phyloP scores from a whole-genome alignment of 257 asterid genomes.

The Solanum piurae region DNA sequence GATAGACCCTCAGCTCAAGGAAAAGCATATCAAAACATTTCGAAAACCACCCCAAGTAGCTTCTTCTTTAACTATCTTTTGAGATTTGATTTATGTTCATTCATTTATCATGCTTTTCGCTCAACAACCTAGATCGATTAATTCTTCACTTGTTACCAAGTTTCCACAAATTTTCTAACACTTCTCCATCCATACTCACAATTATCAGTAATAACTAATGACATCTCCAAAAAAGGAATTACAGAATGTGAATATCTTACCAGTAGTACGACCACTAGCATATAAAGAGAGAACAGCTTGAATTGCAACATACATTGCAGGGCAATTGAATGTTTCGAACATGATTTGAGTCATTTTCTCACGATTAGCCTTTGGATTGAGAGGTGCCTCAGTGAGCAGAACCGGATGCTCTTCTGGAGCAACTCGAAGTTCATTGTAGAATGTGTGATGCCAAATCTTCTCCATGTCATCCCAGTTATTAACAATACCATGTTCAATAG shows the following conservation, averaged over 20 bases:
- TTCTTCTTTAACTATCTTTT: neutral
- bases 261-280: slow-evolving; percentile 3
- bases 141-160: neutral
- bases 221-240: neutral
- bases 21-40: neutral
- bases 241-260: neutral
- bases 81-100: neutral
- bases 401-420: slow-evolving; percentile 5
- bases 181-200: neutral
- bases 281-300: slow-evolving; percentile 1
- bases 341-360: slow-evolving; percentile 1
- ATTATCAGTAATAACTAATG: neutral
- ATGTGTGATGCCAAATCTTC: slow-evolving; percentile 3
- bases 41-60: neutral
- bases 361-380: slow-evolving; percentile 1
- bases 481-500: neutral
- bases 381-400: neutral
- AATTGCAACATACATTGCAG: slow-evolving; percentile 5
- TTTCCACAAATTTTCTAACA: neutral
- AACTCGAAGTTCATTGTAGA: slow-evolving; percentile 3
- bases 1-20: neutral
- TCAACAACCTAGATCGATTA: neutral
- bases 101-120: neutral
- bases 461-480: slow-evolving; percentile 6
- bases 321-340: slow-evolving; percentile 1